These are phyloP conservation scores for Puccinia horiana DNA, from an alignment of 1,284 basidiomycete species.

Conservation along the genomic window DNA sequence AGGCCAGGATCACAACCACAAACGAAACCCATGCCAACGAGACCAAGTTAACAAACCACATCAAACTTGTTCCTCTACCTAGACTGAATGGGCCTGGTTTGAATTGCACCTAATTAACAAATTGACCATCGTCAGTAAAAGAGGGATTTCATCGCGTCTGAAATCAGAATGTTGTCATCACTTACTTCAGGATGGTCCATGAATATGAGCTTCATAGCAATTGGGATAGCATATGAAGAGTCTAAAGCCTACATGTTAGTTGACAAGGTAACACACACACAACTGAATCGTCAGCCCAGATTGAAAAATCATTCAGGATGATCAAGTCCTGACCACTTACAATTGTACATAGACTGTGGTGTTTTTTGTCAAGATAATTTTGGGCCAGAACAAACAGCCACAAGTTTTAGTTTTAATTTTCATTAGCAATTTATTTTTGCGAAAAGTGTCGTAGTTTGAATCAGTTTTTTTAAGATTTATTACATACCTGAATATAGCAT, in stretches of 20 bases:
- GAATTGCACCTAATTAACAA: conserved; percentile 60
- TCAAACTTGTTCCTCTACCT: conserved; percentile 69
- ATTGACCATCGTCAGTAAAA: not conserved
- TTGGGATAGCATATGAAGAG: conserved; percentile 70
- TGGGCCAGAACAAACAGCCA: not conserved
- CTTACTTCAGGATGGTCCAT: conserved; percentile 76
- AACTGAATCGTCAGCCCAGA: conserved; percentile 52
- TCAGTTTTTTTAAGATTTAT: not conserved
- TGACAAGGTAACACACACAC: not conserved
- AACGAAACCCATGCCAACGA: conserved; percentile 73
- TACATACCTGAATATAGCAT: conserved; percentile 70
- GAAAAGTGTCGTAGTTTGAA: not conserved
- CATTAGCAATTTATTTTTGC: not conserved
- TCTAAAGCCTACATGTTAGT: conserved; percentile 50
- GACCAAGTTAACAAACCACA: conserved; percentile 67
- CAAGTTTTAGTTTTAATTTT: not conserved
- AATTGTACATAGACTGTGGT: conserved; percentile 46
- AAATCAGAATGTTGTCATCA: not conserved
- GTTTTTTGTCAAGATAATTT: too few relatives aligned
- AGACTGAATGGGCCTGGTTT: conserved; percentile 86
- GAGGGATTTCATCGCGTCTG: not conserved
- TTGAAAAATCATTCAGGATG: not conserved
- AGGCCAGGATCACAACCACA: conserved; percentile 70
- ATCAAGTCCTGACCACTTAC: not conserved
- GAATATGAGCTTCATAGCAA: conserved; percentile 66